A percentile compares a stretch with the other conserved stretches of the same genome.
phyloP scores from a whole-genome alignment of 805 yeast genomes.

The Debaryomyces tyrocola region DNA sequence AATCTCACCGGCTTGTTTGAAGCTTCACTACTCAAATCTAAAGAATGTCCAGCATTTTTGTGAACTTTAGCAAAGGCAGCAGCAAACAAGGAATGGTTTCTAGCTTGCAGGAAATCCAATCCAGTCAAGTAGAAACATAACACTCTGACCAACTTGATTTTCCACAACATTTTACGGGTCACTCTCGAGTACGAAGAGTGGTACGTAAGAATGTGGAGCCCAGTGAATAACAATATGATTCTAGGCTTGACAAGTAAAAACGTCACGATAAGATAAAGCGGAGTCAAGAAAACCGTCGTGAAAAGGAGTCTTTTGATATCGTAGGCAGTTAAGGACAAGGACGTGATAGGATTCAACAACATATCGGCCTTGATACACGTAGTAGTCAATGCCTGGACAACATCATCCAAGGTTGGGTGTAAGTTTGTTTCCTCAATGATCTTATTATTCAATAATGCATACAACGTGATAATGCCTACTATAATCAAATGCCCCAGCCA shows the following conservation, averaged over 20 bases:
- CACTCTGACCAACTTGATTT: conserved; percentile 67
- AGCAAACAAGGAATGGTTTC: conserved; percentile 49
- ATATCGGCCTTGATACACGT: conserved; percentile 76
- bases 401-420: conserved; percentile 84
- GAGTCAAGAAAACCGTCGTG: conserved; percentile 84
- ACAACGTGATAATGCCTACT: conserved; percentile 59
- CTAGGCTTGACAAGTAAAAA: conserved; percentile 72
- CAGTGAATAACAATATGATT: conserved; percentile 56
- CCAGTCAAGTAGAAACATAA: conserved; percentile 84
- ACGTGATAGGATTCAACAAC: conserved; percentile 75
- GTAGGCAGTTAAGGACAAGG: conserved; percentile 68
- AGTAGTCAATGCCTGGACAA: conserved; percentile 71
- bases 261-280: conserved; percentile 72
- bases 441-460: conserved; percentile 56
- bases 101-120: conserved; percentile 60
- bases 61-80: conserved; percentile 57
- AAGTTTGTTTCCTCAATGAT: conserved; percentile 58
- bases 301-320: conserved; percentile 79
- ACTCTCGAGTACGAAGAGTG: conserved; percentile 86
- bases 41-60: conserved; percentile 27
- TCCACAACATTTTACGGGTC: conserved; percentile 83
- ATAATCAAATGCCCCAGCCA: conserved; percentile 80
- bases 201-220: conserved; percentile 68
- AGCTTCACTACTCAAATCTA: conserved; percentile 13
- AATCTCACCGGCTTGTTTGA: conserved; percentile 61